Evolutionary conservation across 2,329 filamentous ascomycete genomes (phyloP).

Genomic region (Colletotrichum sp.): DNA sequence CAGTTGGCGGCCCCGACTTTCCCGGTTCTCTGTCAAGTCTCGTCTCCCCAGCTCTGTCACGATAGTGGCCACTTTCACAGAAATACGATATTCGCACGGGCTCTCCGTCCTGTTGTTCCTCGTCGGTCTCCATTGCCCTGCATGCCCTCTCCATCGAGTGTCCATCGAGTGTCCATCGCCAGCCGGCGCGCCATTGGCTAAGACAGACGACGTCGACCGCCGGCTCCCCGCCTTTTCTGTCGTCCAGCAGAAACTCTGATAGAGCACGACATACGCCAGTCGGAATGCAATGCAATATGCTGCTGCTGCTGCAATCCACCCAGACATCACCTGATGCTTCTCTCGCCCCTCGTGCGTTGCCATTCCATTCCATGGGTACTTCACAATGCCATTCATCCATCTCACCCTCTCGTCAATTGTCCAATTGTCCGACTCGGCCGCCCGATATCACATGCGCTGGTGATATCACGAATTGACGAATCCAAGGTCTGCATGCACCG

Average conservation of each 20-base stretch:
- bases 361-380: background rate
- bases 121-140: background rate
- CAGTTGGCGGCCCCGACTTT: background rate
- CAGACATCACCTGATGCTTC: background rate
- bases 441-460: background rate
- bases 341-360: background rate
- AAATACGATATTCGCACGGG: background rate
- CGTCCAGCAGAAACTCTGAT: background rate
- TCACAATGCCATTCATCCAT: background rate
- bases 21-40: background rate
- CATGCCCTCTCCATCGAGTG: background rate
- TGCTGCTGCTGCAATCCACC: background rate
- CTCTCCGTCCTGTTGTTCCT: background rate
- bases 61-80: background rate
- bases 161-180: background rate
- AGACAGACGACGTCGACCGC: background rate
- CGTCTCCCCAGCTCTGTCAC: background rate
- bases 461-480: background rate
- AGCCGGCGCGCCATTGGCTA: background rate
- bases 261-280: background rate
- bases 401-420: background rate
- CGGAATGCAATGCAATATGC: background rate
- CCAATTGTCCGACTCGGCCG: background rate
- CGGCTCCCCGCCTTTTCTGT: background rate
- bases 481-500: background rate